These are phyloP conservation scores for Lentinula edodes DNA, from an alignment of 768 basidiomycete species.

Conservation along the genomic window DNA sequence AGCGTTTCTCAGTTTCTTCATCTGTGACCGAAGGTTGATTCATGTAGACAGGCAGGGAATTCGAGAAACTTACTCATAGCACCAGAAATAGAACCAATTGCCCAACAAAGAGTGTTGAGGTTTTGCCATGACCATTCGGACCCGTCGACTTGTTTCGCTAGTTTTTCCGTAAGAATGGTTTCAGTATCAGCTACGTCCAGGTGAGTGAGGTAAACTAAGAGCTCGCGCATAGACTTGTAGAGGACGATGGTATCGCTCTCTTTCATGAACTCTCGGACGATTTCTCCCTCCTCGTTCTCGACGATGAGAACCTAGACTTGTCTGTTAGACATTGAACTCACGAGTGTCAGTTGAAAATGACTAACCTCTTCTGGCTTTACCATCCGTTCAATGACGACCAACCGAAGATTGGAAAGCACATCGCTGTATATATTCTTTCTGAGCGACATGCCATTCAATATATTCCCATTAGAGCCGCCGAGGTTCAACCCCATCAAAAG, in stretches of 20 bases:
- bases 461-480: conserved; percentile 57
- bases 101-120: conserved; percentile 98
- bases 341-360: conserved; percentile 2
- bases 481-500: conserved; percentile 87
- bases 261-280: conserved; percentile 98
- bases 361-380: conserved; percentile 97
- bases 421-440: conserved; percentile 95
- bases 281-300: conserved; percentile 99
- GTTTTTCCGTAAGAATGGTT: conserved; percentile 94
- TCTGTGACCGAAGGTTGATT: conserved; percentile 39
- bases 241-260: conserved; percentile 97
- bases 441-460: conserved; percentile 73
- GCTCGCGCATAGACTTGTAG: conserved; percentile 98
- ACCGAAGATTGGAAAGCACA: conserved; percentile 85
- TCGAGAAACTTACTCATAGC: conserved; percentile 81
- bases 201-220: conserved; percentile 96
- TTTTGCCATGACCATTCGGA: conserved; percentile 99
- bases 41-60: neutral
- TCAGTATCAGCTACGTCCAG: conserved; percentile 95
- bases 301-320: conserved; percentile 85
- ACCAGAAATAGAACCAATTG: conserved; percentile 97
- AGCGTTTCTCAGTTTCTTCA: conserved; percentile 98
- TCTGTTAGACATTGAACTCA: conserved; percentile 7
- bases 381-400: conserved; percentile 98
- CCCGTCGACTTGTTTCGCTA: conserved; percentile 95